These are phyloP conservation scores for Gamsiella multidivaricata DNA, from an alignment of 192 early-diverging fungal species.

Conservation along the genomic window DNA sequence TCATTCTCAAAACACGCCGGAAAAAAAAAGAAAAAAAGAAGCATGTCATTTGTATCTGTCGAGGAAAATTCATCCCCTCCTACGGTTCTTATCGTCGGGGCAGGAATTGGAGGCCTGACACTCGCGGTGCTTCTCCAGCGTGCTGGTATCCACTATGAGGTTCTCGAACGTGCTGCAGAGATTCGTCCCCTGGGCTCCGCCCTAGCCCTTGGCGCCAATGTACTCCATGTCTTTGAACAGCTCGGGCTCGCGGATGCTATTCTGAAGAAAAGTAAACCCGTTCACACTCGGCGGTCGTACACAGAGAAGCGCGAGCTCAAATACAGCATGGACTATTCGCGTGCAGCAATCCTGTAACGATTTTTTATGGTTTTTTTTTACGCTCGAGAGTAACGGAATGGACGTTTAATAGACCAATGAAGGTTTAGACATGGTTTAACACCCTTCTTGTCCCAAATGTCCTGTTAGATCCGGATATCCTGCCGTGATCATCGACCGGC, in stretches of 20 bases:
- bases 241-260: neutral
- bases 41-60: neutral
- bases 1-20: no score
- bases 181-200: neutral
- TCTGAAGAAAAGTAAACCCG: neutral
- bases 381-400: no score
- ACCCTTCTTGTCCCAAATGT: neutral
- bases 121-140: constrained; percentile 45
- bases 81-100: constrained; percentile 1
- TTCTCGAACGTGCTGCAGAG: constrained; percentile 2
- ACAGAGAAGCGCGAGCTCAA: constrained; percentile 1
- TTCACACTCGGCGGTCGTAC: neutral
- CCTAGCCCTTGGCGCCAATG: neutral
- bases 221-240: neutral
- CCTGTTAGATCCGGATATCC: neutral
- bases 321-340: constrained; percentile 1
- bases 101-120: constrained; percentile 54
- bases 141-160: constrained; percentile 19
- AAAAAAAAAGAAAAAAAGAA: constrained; percentile 3
- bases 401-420: no score
- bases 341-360: neutral
- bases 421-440: no score
- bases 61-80: no score
- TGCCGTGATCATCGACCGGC: neutral
- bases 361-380: neutral